These are phyloP conservation scores for Cyberlindnera mississippiensis DNA, from an alignment of 805 yeast species.

Conservation along the genomic window DNA sequence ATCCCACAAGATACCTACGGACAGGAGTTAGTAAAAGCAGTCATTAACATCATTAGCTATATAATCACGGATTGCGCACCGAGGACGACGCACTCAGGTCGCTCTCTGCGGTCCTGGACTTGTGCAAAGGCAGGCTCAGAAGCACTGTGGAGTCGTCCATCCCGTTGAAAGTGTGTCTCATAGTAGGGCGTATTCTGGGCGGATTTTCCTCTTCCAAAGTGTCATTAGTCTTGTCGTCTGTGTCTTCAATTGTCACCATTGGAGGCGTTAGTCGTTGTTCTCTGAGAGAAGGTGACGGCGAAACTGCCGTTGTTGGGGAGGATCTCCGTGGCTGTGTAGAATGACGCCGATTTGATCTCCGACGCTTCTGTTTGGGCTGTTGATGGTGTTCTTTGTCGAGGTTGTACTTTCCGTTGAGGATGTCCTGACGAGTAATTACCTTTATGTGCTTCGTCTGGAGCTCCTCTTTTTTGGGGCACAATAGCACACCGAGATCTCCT, in stretches of 20 bases:
- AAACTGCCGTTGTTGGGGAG: no score
- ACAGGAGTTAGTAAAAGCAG: no score
- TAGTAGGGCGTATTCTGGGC: no score
- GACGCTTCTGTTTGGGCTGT: background rate
- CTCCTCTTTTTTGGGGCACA: background rate
- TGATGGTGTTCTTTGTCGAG: conserved; percentile 6
- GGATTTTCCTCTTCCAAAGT: background rate
- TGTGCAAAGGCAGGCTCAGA: conserved; percentile 4
- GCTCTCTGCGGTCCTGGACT: conserved; percentile 1
- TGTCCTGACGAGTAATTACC: conserved; percentile 26
- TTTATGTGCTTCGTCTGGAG: conserved; percentile 24
- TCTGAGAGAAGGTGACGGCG: no score
- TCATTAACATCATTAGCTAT: no score
- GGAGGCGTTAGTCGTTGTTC: background rate
- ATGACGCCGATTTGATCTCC: background rate
- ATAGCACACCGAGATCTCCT: no score
- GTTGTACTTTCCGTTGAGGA: conserved; percentile 19
- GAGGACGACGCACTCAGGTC: background rate
- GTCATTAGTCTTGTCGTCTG: background rate
- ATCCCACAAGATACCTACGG: no score
- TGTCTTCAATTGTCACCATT: background rate
- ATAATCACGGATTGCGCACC: no score
- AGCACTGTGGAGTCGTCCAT: conserved; percentile 4
- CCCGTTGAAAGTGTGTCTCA: conserved; percentile 3
- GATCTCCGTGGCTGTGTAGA: background rate